These are phyloP conservation scores for Solanum megistacrolobum DNA, from an alignment of 257 asterid genomes.

Conservation along the genomic window DNA sequence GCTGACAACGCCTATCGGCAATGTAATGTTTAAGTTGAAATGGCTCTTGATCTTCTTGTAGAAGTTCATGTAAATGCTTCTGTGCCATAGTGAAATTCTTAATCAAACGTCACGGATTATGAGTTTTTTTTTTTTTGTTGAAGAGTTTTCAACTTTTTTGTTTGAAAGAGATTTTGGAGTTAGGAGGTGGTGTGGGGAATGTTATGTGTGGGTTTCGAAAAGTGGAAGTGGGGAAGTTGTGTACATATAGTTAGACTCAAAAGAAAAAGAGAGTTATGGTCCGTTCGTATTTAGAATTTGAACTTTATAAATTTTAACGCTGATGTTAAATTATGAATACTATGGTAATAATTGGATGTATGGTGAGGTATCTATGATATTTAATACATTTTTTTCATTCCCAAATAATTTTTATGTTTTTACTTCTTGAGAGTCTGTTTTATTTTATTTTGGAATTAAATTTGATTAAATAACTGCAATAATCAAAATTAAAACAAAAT, in stretches of 20 bases:
- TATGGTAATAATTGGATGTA: not conserved
- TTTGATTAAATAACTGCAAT: not conserved
- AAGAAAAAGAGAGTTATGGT: not conserved
- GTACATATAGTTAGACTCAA: not conserved
- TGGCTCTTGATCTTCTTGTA: conserved; percentile 79
- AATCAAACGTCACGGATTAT: not conserved
- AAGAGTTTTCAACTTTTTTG: conserved; percentile 28
- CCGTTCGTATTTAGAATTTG: not conserved
- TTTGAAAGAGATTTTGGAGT: conserved; percentile 1
- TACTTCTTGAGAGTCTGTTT: not conserved
- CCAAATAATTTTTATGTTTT: not conserved
- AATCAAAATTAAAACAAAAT: not conserved
- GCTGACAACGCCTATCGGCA: conserved; percentile 31
- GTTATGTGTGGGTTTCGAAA: not conserved
- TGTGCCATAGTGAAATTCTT: conserved; percentile 12
- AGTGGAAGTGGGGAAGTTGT: not conserved
- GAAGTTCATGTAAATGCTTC: conserved; percentile 47
- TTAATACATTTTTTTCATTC: not conserved
- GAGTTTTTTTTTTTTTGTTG: conserved; percentile 1
- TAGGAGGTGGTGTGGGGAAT: not conserved
- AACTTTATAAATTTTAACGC: not conserved
- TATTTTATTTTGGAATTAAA: not conserved
- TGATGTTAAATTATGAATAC: not conserved
- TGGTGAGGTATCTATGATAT: not conserved
- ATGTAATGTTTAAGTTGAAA: conserved; percentile 54